A percentile compares a stretch with the other conserved stretches of the same genome.
Conservation (phyloP, 2,329 filamentous ascomycete species). For the Colletotrichum tanaceti region DNA sequence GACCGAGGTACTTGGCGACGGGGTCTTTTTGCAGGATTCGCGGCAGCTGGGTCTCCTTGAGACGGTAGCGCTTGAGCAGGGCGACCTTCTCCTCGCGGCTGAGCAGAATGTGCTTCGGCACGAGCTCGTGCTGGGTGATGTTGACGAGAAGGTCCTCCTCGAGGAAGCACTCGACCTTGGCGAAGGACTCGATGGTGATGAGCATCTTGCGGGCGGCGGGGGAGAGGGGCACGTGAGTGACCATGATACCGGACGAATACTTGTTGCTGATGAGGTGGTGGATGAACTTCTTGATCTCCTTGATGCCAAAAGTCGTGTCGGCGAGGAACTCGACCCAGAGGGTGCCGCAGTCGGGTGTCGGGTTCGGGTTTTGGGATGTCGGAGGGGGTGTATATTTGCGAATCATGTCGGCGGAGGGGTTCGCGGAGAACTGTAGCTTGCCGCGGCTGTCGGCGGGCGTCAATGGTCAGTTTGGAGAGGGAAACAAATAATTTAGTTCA, state of each 20-base stretch:
- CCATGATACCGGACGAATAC: constrained; percentile 91
- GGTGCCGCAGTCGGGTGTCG: constrained; percentile 80
- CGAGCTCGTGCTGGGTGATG: constrained; percentile 97
- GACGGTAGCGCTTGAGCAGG: constrained; percentile 86
- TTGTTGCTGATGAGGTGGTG: constrained; percentile 82
- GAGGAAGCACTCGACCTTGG: constrained; percentile 92
- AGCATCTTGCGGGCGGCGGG: constrained; percentile 89
- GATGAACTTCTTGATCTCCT: constrained; percentile 91
- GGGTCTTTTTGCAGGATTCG: constrained; percentile 92
- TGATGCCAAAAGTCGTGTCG: constrained; percentile 85
- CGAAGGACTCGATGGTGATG: constrained; percentile 78
- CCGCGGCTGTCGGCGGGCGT: constrained; percentile 69
- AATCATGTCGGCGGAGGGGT: constrained; percentile 86
- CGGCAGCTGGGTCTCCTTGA: constrained; percentile 98
- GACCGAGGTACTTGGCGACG: constrained; percentile 89
- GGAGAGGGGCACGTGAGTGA: constrained; percentile 85
- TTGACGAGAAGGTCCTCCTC: constrained; percentile 97
- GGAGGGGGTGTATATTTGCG: constrained; percentile 82
- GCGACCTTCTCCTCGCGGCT: constrained; percentile 90
- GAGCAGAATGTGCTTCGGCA: constrained; percentile 91
- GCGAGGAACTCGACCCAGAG: constrained; percentile 94
- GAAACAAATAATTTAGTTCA: not conserved
- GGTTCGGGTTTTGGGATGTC: constrained; percentile 76
- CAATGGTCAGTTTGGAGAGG: constrained; percentile 16
- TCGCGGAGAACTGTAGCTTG: constrained; percentile 88